Evolutionary conservation across 257 asterid genomes (phyloP).

Genomic region (Ligustrum vulgare): DNA sequence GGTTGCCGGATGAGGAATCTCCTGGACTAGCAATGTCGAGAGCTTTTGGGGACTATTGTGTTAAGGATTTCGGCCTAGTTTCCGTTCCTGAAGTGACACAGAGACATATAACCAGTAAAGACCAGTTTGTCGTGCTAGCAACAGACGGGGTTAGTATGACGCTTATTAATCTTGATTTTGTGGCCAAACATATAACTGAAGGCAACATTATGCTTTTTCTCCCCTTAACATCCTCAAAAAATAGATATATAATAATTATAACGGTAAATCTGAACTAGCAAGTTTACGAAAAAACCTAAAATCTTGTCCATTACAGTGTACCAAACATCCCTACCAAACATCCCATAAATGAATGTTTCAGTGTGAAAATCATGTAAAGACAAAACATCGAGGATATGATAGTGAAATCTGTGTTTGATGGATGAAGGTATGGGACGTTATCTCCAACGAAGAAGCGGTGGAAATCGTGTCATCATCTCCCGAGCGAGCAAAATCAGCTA

Average conservation of each 20-base stretch:
- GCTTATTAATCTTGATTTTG: not conserved
- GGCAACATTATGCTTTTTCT: not conserved
- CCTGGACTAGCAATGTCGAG: constrained; percentile 99
- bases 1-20: constrained; percentile 80
- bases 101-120: constrained; percentile 60
- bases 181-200: not conserved
- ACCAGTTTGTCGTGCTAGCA: constrained; percentile 81
- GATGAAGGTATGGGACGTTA: constrained; percentile 89
- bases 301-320: not conserved
- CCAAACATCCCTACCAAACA: not conserved
- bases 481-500: constrained; percentile 67
- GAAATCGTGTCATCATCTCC: constrained; percentile 53
- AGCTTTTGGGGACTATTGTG: constrained; percentile 91
- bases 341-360: not conserved
- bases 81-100: constrained; percentile 89
- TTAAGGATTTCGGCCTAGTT: constrained; percentile 76
- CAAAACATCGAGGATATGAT: not conserved
- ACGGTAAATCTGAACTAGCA: not conserved
- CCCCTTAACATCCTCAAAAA: not conserved
- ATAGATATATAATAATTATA: not conserved
- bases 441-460: constrained; percentile 91
- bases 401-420: not conserved
- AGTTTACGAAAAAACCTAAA: too few species aligned
- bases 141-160: constrained; percentile 82
- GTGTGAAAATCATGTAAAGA: not conserved